Percentiles rank a stretch among this genome's conserved stretches.
These are phyloP conservation scores for Gaeumannomyces sp. DNA, from an alignment of 2,329 filamentous ascomycete species.

Conservation along the genomic window DNA sequence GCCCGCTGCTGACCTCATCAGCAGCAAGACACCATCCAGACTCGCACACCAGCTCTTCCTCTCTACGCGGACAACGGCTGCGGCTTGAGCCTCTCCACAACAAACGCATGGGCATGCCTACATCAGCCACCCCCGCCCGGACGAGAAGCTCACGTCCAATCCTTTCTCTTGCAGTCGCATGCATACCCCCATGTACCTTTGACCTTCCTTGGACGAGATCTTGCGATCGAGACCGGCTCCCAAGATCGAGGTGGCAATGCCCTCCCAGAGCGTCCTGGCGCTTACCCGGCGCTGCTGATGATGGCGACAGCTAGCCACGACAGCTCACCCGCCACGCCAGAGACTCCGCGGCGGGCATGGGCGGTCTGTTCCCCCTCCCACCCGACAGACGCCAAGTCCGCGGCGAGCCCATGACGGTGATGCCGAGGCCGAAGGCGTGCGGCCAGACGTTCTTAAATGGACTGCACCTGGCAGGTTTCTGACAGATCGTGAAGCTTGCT, in stretches of 20 bases:
- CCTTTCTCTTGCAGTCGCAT: neutral
- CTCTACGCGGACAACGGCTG: neutral
- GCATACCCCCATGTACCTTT: neutral
- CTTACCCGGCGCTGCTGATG: neutral
- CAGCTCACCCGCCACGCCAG: neutral
- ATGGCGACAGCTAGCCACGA: slow-evolving; percentile 1
- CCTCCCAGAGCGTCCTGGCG: neutral
- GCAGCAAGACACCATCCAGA: neutral
- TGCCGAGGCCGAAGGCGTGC: neutral
- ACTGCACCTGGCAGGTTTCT: neutral
- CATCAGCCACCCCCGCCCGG: neutral
- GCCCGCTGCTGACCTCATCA: neutral
- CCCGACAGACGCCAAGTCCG: neutral
- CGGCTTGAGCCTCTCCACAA: neutral
- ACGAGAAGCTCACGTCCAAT: neutral
- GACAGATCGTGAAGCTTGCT: neutral
- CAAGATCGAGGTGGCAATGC: neutral
- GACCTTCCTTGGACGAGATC: too few relatives aligned
- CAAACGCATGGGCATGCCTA: too few relatives aligned
- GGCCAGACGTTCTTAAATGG: neutral
- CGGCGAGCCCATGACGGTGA: neutral
- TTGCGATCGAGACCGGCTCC: neutral
- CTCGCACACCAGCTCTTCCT: neutral
- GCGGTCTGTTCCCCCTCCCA: neutral
- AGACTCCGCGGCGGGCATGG: neutral